Conservation (phyloP, 2,329 filamentous ascomycete genomes). For the Fusarium sp. region DNA sequence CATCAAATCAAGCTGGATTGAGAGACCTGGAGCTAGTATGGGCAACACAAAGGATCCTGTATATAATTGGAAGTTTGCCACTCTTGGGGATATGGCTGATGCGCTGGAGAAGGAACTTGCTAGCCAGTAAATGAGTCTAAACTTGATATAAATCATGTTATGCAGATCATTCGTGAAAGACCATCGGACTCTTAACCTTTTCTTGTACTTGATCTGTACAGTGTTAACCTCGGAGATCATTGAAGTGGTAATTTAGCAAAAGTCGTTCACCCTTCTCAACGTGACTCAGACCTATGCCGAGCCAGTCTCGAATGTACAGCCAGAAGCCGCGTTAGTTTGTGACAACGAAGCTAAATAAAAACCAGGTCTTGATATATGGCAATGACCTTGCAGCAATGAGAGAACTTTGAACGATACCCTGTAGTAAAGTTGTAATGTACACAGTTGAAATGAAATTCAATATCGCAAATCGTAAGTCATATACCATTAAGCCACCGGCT, state of each 20-base stretch:
- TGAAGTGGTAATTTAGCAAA: not conserved
- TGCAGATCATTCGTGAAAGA: not conserved
- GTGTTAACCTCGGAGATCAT: not conserved
- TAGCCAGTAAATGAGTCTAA: not conserved
- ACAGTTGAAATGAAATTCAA: not conserved
- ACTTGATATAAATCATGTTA: not conserved
- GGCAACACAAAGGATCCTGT: conserved; percentile 54
- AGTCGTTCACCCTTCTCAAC: not conserved
- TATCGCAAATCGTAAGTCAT: not conserved
- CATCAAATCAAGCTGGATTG: conserved; percentile 69
- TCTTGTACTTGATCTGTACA: not conserved
- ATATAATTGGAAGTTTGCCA: conserved; percentile 65
- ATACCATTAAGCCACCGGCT: not conserved
- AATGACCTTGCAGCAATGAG: not conserved
- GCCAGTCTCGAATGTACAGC: too few relatives aligned
- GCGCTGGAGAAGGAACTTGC: conserved; percentile 37
- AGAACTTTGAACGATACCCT: not conserved
- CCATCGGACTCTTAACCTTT: too few relatives aligned
- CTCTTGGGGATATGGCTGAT: conserved; percentile 67
- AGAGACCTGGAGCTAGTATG: conserved; percentile 52
- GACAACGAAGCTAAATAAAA: not conserved
- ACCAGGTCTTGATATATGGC: not conserved
- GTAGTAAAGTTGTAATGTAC: not conserved
- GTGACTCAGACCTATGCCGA: not conserved
- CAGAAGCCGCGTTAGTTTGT: too few relatives aligned